phyloP scores from a whole-genome alignment of 1,284 basidiomycete genomes.

The Leccinum pachyderme region DNA sequence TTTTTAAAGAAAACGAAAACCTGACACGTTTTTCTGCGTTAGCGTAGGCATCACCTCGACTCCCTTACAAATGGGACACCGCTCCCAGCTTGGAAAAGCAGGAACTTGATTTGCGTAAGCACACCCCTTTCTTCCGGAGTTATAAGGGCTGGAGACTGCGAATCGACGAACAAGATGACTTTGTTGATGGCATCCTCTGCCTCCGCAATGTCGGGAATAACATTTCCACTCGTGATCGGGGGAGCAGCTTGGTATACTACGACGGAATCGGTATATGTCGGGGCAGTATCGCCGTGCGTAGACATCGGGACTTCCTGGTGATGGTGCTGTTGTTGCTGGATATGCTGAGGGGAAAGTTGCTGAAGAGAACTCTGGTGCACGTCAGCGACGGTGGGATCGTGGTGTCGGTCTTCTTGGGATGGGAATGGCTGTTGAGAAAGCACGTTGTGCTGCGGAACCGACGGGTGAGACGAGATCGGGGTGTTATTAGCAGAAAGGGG shows the following conservation, averaged over 20 bases:
- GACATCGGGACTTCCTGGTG: conserved; percentile 33
- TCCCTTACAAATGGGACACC: conserved; percentile 41
- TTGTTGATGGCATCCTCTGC: conserved; percentile 52
- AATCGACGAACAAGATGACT: conserved; percentile 50
- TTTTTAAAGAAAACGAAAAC: conserved; percentile 15
- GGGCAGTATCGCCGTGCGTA: conserved; percentile 21
- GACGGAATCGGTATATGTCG: conserved; percentile 28
- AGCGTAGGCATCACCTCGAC: conserved; percentile 21
- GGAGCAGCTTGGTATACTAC: conserved; percentile 34
- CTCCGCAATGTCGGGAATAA: conserved; percentile 39
- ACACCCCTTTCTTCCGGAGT: conserved; percentile 41
- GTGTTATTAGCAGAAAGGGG: conserved; percentile 26
- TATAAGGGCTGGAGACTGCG: conserved; percentile 40
- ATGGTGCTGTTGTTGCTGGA: conserved; percentile 17
- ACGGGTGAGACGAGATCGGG: conserved; percentile 34
- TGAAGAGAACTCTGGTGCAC: conserved; percentile 33
- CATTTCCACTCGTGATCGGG: conserved; percentile 33
- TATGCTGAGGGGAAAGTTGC: conserved; percentile 32
- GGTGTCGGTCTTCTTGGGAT: conserved; percentile 27
- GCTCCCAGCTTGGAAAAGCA: conserved; percentile 45
- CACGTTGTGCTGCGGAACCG: conserved; percentile 30
- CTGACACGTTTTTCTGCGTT: not conserved
- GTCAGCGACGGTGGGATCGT: conserved; percentile 24
- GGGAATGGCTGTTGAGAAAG: conserved; percentile 29
- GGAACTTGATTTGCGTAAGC: conserved; percentile 45